Base-by-base conservation (phyloP, 495 filamentous ascomycete genomes). In the Massariosphaeria phaeospora region DNA sequence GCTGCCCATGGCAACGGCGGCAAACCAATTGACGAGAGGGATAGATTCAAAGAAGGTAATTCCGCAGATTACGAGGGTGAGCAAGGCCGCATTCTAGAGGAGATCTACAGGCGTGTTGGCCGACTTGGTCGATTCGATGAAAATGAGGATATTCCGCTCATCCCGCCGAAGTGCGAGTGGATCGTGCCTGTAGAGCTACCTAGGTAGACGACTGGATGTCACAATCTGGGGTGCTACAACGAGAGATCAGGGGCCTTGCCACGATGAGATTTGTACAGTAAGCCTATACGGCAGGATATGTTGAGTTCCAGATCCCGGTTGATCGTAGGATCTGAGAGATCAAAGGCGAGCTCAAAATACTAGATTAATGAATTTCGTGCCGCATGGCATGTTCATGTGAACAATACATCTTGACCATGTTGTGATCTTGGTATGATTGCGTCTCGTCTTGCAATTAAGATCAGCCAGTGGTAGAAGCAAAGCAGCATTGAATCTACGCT, bases 161-260 rank as follows among this genome's bases (percentile, higher is more conserved):
- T 86, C 17, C 82, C 88, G 27, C 88, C 88, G 2, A 82, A 79
- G 75, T 75, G 76, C 45, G 88, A 88, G 68, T 86, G 79, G 74
- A 79, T 84, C 17, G 49, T 48, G 36, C 48, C 43, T 9, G 29
- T 47, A n/a, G 42, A 46, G n/a, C n/a, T n/a, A n/a, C n/a, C n/a
- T n/a, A n/a, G n/a, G n/a, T n/a, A n/a, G n/a, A n/a, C n/a, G n/a
- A n/a, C n/a, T n/a, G n/a, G n/a, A n/a, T n/a, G n/a, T n/a, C n/a
- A n/a, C n/a, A n/a, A n/a, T n/a, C n/a, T n/a, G n/a, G n/a, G n/a
- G n/a, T n/a, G n/a, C n/a, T n/a, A n/a, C n/a, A n/a, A n/a, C n/a
- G n/a, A n/a, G 30, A n/a, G 30, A 33, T 33, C n/a, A n/a, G n/a
- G 30, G 30, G 30, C n/a, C 30, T 33, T 33, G 30, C 8, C 8